Base-by-base conservation (phyloP, 1,139 yeast genomes). In the Debaryomyces udenii region DNA sequence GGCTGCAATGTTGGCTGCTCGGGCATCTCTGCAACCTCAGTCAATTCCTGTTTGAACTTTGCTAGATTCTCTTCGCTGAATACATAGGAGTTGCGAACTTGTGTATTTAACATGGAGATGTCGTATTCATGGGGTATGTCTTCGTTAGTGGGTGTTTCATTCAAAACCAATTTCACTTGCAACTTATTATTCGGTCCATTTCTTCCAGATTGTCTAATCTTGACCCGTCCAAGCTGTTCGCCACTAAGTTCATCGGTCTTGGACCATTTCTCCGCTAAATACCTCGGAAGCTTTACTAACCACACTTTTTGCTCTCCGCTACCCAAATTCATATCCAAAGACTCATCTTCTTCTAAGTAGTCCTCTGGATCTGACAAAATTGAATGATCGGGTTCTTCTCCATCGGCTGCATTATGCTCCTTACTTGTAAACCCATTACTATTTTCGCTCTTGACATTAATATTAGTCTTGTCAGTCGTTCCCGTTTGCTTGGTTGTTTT, bases 261-360 rank as follows among this genome's bases (percentile, higher is more conserved):
- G 42, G 82, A 77, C 96, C 97, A 90, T 50, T 79, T 75, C 39
- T 85, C 90, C 37, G 95, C 86, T 47, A 93, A 70, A 56, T 89
- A 90, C 55, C 87, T 81, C 3, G 99, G 98, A 52, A 93, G 68
- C 53, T 95, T 81, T 20, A 93, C 96, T 22, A 93, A 70, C 99
- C 99, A 93, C 31, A 93, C 84, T 54, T 89, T 89, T 52, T 81
- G 82, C 36, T 66, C 68, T 9, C 82, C 79, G 23, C 67, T 64
- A 6, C 64, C 48, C 36, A 85, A 57, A 53, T 83, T 80, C 69
- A 86, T 65, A 56, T 85, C 86, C 38, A 86, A 66, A 2, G 85
- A 72, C 56, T 84, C 90, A 46, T 71, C 63, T 44, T 81, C 74
- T 43, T 72, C 78, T 34, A 74, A 60, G 49, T 72, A 73, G 42